A percentile compares a stretch with the other conserved stretches of the same genome.
Evolutionary conservation across 1,284 basidiomycete genomes (phyloP).

Genomic region (Blastosporella zonata): DNA sequence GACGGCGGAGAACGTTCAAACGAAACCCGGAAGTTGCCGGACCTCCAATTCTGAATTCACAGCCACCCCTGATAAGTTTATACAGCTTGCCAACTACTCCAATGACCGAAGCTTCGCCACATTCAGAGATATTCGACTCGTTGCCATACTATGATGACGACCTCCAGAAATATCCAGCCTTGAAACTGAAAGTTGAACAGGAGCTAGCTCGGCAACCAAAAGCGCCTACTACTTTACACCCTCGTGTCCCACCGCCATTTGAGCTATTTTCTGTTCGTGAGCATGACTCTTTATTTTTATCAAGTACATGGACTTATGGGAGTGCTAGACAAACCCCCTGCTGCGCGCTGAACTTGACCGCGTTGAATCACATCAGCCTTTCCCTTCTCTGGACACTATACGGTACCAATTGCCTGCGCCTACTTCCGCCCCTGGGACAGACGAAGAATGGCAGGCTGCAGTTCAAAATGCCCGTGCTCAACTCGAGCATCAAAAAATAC

Average conservation of each 20-base stretch:
- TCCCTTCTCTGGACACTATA: slow-evolving; percentile 73
- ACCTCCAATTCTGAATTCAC: slow-evolving; percentile 15
- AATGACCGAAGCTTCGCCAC: slow-evolving; percentile 21
- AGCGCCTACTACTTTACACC: slow-evolving; percentile 55
- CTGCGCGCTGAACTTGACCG: slow-evolving; percentile 72
- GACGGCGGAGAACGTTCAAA: slow-evolving; percentile 7
- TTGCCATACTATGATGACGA: slow-evolving; percentile 96
- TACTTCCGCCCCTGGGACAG: slow-evolving; percentile 55
- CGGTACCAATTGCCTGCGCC: slow-evolving; percentile 83
- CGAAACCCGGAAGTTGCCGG: slow-evolving; percentile 37
- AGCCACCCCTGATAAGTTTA: neutral
- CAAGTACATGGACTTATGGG: slow-evolving; percentile 10
- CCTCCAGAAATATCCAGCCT: slow-evolving; percentile 70
- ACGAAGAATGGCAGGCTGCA: slow-evolving; percentile 79
- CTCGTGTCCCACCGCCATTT: slow-evolving; percentile 66
- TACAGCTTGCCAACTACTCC: too few species aligned
- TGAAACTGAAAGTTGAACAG: slow-evolving; percentile 70
- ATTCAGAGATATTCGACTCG: slow-evolving; percentile 66
- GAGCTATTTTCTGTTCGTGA: slow-evolving; percentile 74
- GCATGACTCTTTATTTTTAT: slow-evolving; percentile 25
- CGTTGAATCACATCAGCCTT: slow-evolving; percentile 66
- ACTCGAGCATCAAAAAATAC: slow-evolving; percentile 84
- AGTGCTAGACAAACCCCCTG: slow-evolving; percentile 56
- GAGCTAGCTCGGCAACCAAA: slow-evolving; percentile 70
- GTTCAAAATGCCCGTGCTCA: slow-evolving; percentile 82